Percentiles rank a stretch among this genome's conserved stretches.
Evolutionary conservation across 2,329 filamentous ascomycete species (phyloP).

Genomic region (Endoconidiophora polonica): DNA sequence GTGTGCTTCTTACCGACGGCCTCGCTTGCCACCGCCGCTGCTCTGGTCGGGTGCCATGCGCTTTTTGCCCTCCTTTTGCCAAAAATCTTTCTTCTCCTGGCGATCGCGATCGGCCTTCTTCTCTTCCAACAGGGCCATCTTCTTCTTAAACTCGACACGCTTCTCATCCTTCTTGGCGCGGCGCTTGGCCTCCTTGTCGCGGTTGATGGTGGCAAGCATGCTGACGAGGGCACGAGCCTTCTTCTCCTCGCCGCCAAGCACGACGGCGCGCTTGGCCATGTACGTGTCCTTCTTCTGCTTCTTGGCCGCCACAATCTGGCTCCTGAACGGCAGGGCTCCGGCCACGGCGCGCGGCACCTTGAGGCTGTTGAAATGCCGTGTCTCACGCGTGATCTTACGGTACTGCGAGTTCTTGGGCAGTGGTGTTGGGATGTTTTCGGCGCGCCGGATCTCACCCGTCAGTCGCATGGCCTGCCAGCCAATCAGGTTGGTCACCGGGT

Average conservation of each 20-base stretch:
- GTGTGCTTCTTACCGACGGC: constrained; percentile 9
- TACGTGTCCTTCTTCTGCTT: constrained; percentile 72
- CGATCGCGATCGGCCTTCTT: constrained; percentile 78
- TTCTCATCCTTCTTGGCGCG: constrained; percentile 76
- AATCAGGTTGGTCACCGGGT: constrained; percentile 83
- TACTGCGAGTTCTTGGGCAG: constrained; percentile 74
- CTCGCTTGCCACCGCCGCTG: constrained; percentile 21
- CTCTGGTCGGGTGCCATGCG: constrained; percentile 29
- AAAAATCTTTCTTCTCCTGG: constrained; percentile 82
- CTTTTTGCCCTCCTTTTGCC: constrained; percentile 75
- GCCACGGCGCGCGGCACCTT: constrained; percentile 65
- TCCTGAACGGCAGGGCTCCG: constrained; percentile 77
- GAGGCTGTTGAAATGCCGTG: constrained; percentile 63
- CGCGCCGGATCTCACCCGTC: constrained; percentile 77
- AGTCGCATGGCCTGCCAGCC: constrained; percentile 90
- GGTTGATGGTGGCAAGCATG: constrained; percentile 77
- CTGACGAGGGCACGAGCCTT: constrained; percentile 78
- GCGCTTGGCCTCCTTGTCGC: constrained; percentile 77
- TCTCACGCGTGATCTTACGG: constrained; percentile 46
- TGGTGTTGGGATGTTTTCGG: constrained; percentile 58
- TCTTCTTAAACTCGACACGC: constrained; percentile 62
- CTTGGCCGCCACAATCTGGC: constrained; percentile 69
- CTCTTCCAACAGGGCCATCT: constrained; percentile 66
- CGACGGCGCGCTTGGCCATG: constrained; percentile 88
- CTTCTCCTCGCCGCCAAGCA: constrained; percentile 73